These are phyloP conservation scores for Mucor mucedo DNA, from an alignment of 371 early-diverging fungal species.

Conservation along the genomic window DNA sequence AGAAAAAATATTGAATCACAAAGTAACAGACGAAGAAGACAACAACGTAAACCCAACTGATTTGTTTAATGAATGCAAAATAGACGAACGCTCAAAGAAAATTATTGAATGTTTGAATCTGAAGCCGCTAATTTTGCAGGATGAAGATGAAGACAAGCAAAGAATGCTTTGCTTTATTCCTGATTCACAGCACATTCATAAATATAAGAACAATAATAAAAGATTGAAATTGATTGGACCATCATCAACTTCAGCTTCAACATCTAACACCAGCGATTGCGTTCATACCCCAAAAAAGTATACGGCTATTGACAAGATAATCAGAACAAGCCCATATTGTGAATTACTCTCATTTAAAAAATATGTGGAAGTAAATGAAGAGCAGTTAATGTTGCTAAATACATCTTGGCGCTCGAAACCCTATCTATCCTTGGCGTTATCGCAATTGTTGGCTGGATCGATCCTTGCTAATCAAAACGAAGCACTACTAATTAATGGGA, in stretches of 20 bases:
- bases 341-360: slow-evolving; percentile 22
- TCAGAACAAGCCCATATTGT: slow-evolving; percentile 19
- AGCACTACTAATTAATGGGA: slow-evolving; percentile 18
- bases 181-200: slow-evolving; percentile 9
- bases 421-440: slow-evolving; percentile 17
- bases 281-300: slow-evolving; percentile 19
- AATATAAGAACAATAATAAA: slow-evolving; percentile 19
- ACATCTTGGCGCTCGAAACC: slow-evolving; percentile 15
- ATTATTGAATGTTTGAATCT: slow-evolving; percentile 16
- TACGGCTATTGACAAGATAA: slow-evolving; percentile 16
- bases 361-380: slow-evolving; percentile 4
- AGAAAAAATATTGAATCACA: slow-evolving; percentile 11
- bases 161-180: slow-evolving; percentile 20
- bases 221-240: slow-evolving; percentile 15
- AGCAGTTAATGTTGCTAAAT: slow-evolving; percentile 18
- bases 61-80: slow-evolving; percentile 16
- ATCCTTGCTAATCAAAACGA: slow-evolving; percentile 27
- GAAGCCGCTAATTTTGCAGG: slow-evolving; percentile 18
- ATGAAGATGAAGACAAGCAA: slow-evolving; percentile 22
- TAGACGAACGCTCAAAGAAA: slow-evolving; percentile 15
- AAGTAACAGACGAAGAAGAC: slow-evolving; percentile 17
- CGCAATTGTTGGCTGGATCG: slow-evolving; percentile 27
- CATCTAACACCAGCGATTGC: slow-evolving; percentile 10
- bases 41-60: slow-evolving; percentile 15
- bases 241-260: slow-evolving; percentile 8